phyloP scores from a whole-genome alignment of 306 rosid species.

The Styphnolobium japonicum region DNA sequence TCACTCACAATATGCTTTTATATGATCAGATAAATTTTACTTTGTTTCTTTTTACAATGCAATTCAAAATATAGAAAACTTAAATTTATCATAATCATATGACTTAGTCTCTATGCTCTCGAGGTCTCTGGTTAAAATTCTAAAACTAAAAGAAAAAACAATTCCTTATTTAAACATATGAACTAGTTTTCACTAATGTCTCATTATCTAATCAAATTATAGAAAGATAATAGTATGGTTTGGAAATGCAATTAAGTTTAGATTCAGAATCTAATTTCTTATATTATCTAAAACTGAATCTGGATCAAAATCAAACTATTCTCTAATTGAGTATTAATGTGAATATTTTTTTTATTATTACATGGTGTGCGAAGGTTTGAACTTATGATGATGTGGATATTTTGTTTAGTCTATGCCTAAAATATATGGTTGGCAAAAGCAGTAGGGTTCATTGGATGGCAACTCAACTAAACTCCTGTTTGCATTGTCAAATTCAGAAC shows the following conservation, averaged over 20 bases:
- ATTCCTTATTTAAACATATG: background rate
- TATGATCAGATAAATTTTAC: background rate
- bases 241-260: background rate
- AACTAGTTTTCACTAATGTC: background rate
- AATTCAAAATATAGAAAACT: background rate
- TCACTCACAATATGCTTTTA: conserved; percentile 13
- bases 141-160: background rate
- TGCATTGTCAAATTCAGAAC: too few species aligned
- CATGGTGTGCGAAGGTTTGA: too few species aligned
- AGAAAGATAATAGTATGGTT: background rate
- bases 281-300: too few species aligned
- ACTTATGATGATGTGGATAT: too few species aligned
- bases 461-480: too few species aligned
- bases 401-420: too few species aligned
- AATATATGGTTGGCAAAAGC: too few species aligned
- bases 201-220: background rate
- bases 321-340: background rate
- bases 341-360: too few species aligned
- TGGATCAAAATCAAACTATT: too few species aligned
- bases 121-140: background rate
- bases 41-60: background rate
- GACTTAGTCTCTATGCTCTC: background rate
- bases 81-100: background rate
- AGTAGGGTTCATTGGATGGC: too few species aligned
- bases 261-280: background rate